Base-by-base conservation (phyloP, 2,329 filamentous ascomycete genomes). In the Cadophora luteo-olivacea region DNA sequence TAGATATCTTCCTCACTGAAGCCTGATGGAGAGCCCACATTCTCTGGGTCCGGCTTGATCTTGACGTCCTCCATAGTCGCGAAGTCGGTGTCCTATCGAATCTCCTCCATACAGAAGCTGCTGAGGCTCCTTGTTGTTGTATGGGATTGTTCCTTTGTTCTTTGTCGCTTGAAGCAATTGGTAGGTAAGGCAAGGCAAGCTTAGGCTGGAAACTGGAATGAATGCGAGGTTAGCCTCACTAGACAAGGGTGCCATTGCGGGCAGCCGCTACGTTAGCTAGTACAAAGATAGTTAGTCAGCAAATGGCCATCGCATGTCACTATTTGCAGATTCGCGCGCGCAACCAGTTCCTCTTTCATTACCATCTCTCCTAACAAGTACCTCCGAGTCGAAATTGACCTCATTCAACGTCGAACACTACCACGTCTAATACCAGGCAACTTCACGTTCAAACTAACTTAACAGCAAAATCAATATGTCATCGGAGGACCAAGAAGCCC, bases 1-100 rank as follows among this genome's bases (percentile, higher is more conserved):
- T 92, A 92, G 67, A 92, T 83, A 72, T 92, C 91, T 58, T 92
- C 90, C 62, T 92, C 91, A 52, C 67, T 69, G 65, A 84, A 79
- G 52, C 80, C 81, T 33, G 79, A 78, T 25, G 84, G 81, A 29
- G 82, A 81, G 66, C 80, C 79, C 36, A 77, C 78, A 29, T 78
- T 76, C 54, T 85, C 83, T 11, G 82, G 82, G 68, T 87, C 85
- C 4, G 82, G 77, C 78, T 87, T 87, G 77, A 87, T 81, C 66
- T 76, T 74, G 49, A 73, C 38, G 45, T 78, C 76, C 48, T 73
- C 74, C 77, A 79, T 79, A 25, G 41, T 75, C 41, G 48, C 48
- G 45, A 60, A 52, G 36, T 58, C 55, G 16, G 9, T 14, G 25
- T 67, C 41, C 68, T 74, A 73, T 75, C 69, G 68, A 33, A 49